Evolutionary conservation across 2,329 filamentous ascomycete genomes (phyloP).

Genomic region (Parascedosporium putredinis): DNA sequence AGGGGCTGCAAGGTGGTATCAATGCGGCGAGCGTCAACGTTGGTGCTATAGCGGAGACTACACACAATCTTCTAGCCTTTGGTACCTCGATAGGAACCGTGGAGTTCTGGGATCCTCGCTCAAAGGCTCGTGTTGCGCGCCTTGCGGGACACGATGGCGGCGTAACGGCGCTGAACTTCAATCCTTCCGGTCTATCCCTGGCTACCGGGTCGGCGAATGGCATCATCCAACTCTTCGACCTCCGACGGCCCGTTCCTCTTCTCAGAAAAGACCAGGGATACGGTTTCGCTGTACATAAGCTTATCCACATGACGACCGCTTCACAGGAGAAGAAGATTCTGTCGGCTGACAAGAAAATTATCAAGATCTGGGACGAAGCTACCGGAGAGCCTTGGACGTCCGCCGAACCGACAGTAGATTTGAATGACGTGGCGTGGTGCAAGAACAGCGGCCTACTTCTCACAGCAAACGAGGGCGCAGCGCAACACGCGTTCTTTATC

Average conservation of each 20-base stretch:
- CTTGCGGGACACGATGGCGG: constrained; percentile 59
- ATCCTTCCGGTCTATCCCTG: constrained; percentile 70
- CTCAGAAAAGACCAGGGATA: constrained; percentile 94
- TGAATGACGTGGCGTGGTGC: constrained; percentile 90
- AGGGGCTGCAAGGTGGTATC: constrained; percentile 74
- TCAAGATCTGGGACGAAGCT: constrained; percentile 88
- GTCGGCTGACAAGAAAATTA: constrained; percentile 87
- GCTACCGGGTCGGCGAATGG: constrained; percentile 83
- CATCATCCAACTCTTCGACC: constrained; percentile 81
- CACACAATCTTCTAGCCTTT: constrained; percentile 84
- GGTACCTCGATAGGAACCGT: constrained; percentile 92
- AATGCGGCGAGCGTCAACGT: constrained; percentile 78
- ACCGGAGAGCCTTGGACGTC: constrained; percentile 88
- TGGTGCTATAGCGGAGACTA: constrained; percentile 75
- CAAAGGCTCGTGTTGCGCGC: constrained; percentile 69
- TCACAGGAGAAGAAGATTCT: constrained; percentile 79
- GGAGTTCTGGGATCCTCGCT: constrained; percentile 91
- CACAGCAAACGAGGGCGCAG: constrained; percentile 91
- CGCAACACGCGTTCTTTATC: constrained; percentile 92
- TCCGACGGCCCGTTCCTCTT: constrained; percentile 76
- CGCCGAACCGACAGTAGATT: constrained; percentile 86
- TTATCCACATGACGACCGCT: constrained; percentile 60
- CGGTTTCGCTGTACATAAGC: constrained; percentile 80
- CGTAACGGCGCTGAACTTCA: constrained; percentile 82
- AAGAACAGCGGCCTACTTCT: constrained; percentile 89